Evolutionary conservation across 768 basidiomycete genomes (phyloP), one percentile per base, ranked within the genome.

Genomic region (Russula sp.): DNA sequence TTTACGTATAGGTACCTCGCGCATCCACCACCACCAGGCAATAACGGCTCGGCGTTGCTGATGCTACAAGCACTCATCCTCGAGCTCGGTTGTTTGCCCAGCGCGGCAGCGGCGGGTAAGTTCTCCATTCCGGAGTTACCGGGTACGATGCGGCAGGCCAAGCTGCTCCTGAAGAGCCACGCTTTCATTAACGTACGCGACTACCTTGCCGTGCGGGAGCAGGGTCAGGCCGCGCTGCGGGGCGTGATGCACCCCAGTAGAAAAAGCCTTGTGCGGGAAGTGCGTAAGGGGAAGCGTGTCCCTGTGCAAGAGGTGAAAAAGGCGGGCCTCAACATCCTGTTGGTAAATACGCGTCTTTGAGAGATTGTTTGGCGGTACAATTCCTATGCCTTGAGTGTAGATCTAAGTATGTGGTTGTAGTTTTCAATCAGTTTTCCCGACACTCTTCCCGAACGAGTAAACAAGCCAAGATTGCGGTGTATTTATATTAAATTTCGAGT

Each of bases 181-280:
- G 88, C 79, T 0, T 90, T 90, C 71, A 69, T 92, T 34, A 90
- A 89, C 69, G 82, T 92, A 63, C 79, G 80, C 55, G 89, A 91
- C 64, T 92, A 92, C 72, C 77, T 90, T 62, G 82, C 82, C 20
- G 81, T 81, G 36, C 86, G 90, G 44, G 78, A 76, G 59, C 79
- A 85, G 70, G 89, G 89, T 0, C 83, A 82, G 34, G 79, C 78
- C 6, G 87, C 85, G 28, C 77, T 92, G 38, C 84, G 77, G 61
- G 69, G 76, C 48, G 80, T 85, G 61, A 78, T 92, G 80, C 83
- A 86, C 66, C 83, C 86, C 5, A 87, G 75, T 73, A 80, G 80
- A 67, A 80, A 61, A 20, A 83, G 88, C 0, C 79, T 92, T 58
- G 81, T 87, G 61, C 84, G 80, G 71, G 82, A 84, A 65, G 80